phyloP scores from a whole-genome alignment of 2,329 filamentous ascomycete species.

The Pleoardoris graminearum region DNA sequence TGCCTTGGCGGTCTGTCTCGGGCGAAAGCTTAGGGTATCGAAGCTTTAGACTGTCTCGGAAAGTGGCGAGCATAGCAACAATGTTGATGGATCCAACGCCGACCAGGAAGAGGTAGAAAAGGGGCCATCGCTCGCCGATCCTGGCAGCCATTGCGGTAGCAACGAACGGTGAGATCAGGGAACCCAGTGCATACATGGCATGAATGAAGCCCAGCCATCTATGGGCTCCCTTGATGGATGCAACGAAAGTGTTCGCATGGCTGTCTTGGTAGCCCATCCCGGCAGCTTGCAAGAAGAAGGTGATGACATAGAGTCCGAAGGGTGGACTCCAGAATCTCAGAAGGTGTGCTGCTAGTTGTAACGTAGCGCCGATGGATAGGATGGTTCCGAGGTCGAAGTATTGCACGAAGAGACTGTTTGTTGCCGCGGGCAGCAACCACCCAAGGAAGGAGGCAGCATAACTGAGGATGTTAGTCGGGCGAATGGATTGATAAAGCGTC shows the following conservation, averaged over 20 bases:
- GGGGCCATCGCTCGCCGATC: slow-evolving; percentile 57
- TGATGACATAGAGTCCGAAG: slow-evolving; percentile 60
- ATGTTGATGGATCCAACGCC: slow-evolving; percentile 59
- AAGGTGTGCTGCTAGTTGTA: slow-evolving; percentile 60
- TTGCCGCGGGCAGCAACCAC: slow-evolving; percentile 62
- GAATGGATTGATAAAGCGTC: neutral
- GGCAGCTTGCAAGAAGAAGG: slow-evolving; percentile 61
- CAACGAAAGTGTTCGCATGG: slow-evolving; percentile 65
- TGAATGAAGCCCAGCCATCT: slow-evolving; percentile 67
- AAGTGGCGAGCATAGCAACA: slow-evolving; percentile 52
- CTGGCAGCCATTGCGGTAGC: slow-evolving; percentile 28
- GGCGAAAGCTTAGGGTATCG: neutral
- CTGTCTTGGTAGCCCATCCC: slow-evolving; percentile 68
- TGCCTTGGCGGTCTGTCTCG: neutral
- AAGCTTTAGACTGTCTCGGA: slow-evolving; percentile 53
- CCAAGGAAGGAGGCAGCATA: slow-evolving; percentile 63
- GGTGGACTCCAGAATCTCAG: slow-evolving; percentile 62
- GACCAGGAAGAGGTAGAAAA: slow-evolving; percentile 61
- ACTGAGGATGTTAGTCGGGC: slow-evolving; percentile 30
- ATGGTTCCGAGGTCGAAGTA: slow-evolving; percentile 61
- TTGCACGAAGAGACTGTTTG: slow-evolving; percentile 58
- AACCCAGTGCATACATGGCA: slow-evolving; percentile 62
- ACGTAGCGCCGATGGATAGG: slow-evolving; percentile 57
- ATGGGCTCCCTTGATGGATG: slow-evolving; percentile 56
- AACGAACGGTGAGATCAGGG: slow-evolving; percentile 60